A percentile compares a stretch with the other conserved stretches of the same genome.
These are phyloP conservation scores for Cryptococcus neoformans DNA, from an alignment of 1,284 basidiomycete genomes.

Conservation along the genomic window DNA sequence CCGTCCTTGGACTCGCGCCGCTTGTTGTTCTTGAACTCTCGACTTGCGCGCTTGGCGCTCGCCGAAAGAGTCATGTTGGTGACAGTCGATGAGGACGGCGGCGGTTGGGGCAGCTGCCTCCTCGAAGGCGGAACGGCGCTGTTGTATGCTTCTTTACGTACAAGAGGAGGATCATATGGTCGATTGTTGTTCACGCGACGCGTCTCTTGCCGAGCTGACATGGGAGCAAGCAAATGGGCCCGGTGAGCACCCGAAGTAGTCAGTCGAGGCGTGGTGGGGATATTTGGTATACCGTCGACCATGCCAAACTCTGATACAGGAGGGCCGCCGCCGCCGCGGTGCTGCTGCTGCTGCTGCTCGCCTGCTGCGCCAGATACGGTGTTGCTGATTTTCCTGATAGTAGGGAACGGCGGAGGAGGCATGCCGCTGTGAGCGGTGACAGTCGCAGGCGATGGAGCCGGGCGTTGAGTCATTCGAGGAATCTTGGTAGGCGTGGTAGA, in stretches of 20 bases:
- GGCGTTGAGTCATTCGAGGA: slow-evolving; percentile 74
- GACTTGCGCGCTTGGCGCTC: slow-evolving; percentile 33
- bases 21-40: slow-evolving; percentile 15
- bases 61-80: slow-evolving; percentile 42
- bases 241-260: slow-evolving; percentile 34
- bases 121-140: slow-evolving; percentile 49
- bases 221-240: slow-evolving; percentile 38
- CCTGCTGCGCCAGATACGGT: slow-evolving; percentile 1
- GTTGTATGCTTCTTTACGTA: slow-evolving; percentile 8
- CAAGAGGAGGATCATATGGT: neutral
- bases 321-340: neutral
- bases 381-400: slow-evolving; percentile 15
- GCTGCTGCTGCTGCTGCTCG: slow-evolving; percentile 19
- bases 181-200: slow-evolving; percentile 12
- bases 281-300: slow-evolving; percentile 8
- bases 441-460: slow-evolving; percentile 29
- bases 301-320: slow-evolving; percentile 28
- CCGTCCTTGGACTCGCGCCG: slow-evolving; percentile 22
- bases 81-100: slow-evolving; percentile 34
- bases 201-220: slow-evolving; percentile 30
- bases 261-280: slow-evolving; percentile 13
- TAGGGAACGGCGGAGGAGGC: slow-evolving; percentile 9
- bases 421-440: neutral
- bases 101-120: slow-evolving; percentile 58
- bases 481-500: slow-evolving; percentile 76